Evolutionary conservation across 805 yeast genomes (phyloP), one percentile per base, ranked within the genome.

Genomic region (Candida alai): DNA sequence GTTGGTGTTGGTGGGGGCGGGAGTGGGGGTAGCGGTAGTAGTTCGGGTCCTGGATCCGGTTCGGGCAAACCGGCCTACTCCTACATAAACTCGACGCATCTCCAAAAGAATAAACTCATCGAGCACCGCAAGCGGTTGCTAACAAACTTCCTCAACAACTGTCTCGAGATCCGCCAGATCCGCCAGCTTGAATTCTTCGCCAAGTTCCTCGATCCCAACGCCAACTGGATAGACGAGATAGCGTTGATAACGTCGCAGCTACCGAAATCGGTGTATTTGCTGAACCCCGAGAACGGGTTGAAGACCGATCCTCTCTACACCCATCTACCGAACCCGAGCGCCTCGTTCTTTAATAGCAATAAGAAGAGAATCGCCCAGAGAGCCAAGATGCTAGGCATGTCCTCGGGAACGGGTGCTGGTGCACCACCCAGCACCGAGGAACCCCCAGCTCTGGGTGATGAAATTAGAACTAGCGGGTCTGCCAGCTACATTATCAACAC

Each of bases 131-230:
- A 79, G 49, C 64, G 96, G 39, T 72, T 84, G 71, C 70, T 89
- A 28, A 69, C 83, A 0, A 78, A 76, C 15, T 93, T 93, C 51
- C 65, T 93, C 37, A 84, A 84, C 50, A 70, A 88, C 41, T 90
- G 97, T 54, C 48, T 76, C 34, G 56, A 61, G 7, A 77, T 80
- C 30, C 62, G 65, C 1, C 74, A 70, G 42, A 68, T 93, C 15
- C 60, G 77, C 24, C 68, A 68, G 17, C 74, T 80, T 43, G 69
- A 70, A 13, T 77, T 84, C 15, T 85, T 88, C 49, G 71, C 77
- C 25, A 77, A 81, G 51, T 93, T 93, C 50, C 57, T 93, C 37
- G 93, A 88, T 51, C 95, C 97, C 5, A 82, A 82, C 40, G 76
- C 85, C 9, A 74, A 76, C 44, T 93, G 96, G 90, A 67, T 73